phyloP scores from a whole-genome alignment of 140 eudicot genomes.

The Erigeron philadelphicus region DNA sequence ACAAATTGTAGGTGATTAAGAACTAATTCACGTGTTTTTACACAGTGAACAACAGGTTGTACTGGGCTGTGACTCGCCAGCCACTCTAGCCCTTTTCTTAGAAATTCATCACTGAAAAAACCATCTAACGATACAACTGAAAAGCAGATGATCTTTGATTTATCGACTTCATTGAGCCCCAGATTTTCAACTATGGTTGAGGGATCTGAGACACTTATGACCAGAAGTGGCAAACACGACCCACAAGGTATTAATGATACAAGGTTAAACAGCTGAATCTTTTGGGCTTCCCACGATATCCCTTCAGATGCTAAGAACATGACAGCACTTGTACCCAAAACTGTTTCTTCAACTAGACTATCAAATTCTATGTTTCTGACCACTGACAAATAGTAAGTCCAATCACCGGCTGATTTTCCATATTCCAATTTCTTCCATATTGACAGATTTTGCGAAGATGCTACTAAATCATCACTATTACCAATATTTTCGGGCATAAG shows the following conservation, averaged over 20 bases:
- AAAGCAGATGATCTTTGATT: slow-evolving; percentile 44
- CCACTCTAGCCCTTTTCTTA: slow-evolving; percentile 76
- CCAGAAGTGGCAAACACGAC: slow-evolving; percentile 66
- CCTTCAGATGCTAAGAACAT: slow-evolving; percentile 55
- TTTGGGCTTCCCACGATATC: slow-evolving; percentile 58
- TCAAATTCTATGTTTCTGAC: slow-evolving; percentile 40
- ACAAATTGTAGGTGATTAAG: slow-evolving; percentile 35
- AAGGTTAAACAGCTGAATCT: slow-evolving; percentile 47
- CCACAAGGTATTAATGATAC: slow-evolving; percentile 52
- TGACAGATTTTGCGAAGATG: slow-evolving; percentile 55
- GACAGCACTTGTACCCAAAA: slow-evolving; percentile 65
- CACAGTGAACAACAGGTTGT: slow-evolving; percentile 51
- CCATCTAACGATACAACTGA: slow-evolving; percentile 43
- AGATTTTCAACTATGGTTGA: slow-evolving; percentile 35
- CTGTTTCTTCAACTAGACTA: slow-evolving; percentile 28
- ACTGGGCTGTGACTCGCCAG: slow-evolving; percentile 60
- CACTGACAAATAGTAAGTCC: slow-evolving; percentile 60
- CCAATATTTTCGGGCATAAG: slow-evolving; percentile 48
- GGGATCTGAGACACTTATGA: slow-evolving; percentile 40
- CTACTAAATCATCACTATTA: slow-evolving; percentile 36
- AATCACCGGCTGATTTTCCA: slow-evolving; percentile 34
- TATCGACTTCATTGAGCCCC: slow-evolving; percentile 55
- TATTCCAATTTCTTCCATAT: slow-evolving; percentile 66
- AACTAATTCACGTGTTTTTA: slow-evolving; percentile 63
- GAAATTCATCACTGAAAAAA: slow-evolving; percentile 43